Conservation (phyloP, 2,329 filamentous ascomycete species). For the Sporothrix inflata region DNA sequence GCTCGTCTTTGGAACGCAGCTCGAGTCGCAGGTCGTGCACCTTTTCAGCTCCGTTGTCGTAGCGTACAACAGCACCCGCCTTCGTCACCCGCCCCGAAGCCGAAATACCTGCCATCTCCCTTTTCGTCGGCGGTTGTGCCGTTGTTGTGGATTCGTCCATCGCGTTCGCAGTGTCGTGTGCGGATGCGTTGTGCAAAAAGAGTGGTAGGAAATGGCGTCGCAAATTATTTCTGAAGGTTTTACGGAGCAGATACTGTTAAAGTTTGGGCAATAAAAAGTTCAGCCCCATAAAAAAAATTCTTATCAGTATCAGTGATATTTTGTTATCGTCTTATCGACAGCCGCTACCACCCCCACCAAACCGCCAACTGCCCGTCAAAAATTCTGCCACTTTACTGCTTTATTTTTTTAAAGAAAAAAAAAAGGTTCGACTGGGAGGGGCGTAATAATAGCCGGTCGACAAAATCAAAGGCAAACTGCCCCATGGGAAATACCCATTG, state of each 20-base stretch:
- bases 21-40: slow-evolving; percentile 55
- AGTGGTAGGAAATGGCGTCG: neutral
- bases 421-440: slow-evolving; percentile 12
- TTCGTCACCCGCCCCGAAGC: neutral
- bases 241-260: neutral
- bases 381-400: slow-evolving; percentile 12
- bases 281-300: slow-evolving; percentile 26
- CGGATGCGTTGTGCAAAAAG: neutral
- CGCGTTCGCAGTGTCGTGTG: neutral
- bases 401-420: neutral
- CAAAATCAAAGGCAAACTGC: neutral
- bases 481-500: neutral
- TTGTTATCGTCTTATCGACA: slow-evolving; percentile 28
- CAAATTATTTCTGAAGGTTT: slow-evolving; percentile 14
- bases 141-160: slow-evolving; percentile 27
- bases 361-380: neutral
- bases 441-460: neutral
- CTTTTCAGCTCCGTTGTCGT: slow-evolving; percentile 55
- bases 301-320: slow-evolving; percentile 26
- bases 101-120: neutral
- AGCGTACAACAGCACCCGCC: neutral
- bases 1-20: slow-evolving; percentile 56
- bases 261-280: neutral
- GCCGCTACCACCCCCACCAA: slow-evolving; percentile 19
- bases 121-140: slow-evolving; percentile 1